A percentile compares a stretch with the other conserved stretches of the same genome.
phyloP scores from a whole-genome alignment of 495 filamentous ascomycete genomes.

The Podospora appendiculata region DNA sequence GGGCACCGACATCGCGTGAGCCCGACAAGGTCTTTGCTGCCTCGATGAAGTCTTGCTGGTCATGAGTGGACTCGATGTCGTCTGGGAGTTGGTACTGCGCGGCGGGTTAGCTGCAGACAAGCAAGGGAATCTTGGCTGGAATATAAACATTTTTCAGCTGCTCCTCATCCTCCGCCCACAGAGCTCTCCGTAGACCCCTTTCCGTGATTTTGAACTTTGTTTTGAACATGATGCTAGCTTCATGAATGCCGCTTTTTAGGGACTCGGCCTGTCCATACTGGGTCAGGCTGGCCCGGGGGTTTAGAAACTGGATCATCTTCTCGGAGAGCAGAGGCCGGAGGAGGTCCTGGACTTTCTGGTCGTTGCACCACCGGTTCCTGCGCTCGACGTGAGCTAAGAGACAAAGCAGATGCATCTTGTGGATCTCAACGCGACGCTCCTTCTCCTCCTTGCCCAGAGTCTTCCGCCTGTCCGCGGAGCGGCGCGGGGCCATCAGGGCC shows the following conservation, averaged over 20 bases:
- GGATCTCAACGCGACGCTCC: slow-evolving; percentile 61
- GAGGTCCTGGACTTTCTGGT: slow-evolving; percentile 51
- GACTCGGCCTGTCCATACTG: slow-evolving; percentile 65
- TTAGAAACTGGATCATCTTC: slow-evolving; percentile 53
- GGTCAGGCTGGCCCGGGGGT: slow-evolving; percentile 52
- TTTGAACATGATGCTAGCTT: slow-evolving; percentile 59
- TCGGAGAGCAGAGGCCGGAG: slow-evolving; percentile 54
- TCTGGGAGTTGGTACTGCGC: slow-evolving; percentile 43
- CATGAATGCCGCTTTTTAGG: slow-evolving; percentile 69
- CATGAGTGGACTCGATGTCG: slow-evolving; percentile 45
- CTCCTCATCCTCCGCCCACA: slow-evolving; percentile 62
- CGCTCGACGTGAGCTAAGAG: slow-evolving; percentile 65
- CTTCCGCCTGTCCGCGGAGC: slow-evolving; percentile 40
- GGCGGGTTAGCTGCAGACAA: slow-evolving; percentile 13
- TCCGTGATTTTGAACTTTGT: slow-evolving; percentile 60
- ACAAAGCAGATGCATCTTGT: slow-evolving; percentile 82
- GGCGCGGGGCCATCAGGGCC: slow-evolving; percentile 24
- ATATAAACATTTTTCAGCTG: slow-evolving; percentile 45
- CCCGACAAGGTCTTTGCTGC: slow-evolving; percentile 60
- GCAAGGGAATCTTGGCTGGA: neutral
- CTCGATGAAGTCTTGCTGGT: slow-evolving; percentile 60
- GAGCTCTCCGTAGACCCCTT: slow-evolving; percentile 57
- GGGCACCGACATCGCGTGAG: slow-evolving; percentile 82
- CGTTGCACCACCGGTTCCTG: slow-evolving; percentile 87
- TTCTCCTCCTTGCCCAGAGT: slow-evolving; percentile 63